Conservation (phyloP, 208 protist species). For the Acanthamoeba royreba region DNA sequence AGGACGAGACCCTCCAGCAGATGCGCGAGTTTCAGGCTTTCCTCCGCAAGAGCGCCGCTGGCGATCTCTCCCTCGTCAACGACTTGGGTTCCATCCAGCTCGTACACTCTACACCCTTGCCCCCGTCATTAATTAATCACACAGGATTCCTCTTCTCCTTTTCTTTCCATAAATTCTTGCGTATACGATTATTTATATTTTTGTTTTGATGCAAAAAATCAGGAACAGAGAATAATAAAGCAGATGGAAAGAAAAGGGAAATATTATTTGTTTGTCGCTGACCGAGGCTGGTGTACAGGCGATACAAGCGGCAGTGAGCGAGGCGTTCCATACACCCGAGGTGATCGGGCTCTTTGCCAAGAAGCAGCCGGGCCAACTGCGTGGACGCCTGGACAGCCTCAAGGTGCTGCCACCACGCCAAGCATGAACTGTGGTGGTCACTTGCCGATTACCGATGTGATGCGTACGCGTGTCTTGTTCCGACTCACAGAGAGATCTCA, state of each 20-base stretch:
- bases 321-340: constrained; percentile 83
- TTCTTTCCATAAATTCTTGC: not conserved
- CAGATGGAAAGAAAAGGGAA: no score
- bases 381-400: constrained; percentile 54
- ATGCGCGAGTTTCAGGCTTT: constrained; percentile 77
- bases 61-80: constrained; percentile 77
- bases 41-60: constrained; percentile 65
- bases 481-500: constrained; percentile 54
- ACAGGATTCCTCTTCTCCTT: not conserved
- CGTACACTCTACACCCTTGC: constrained; percentile 31
- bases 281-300: constrained; percentile 50
- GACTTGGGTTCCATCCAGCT: constrained; percentile 73
- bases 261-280: no score
- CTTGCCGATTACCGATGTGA: not conserved
- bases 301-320: constrained; percentile 76
- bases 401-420: constrained; percentile 1
- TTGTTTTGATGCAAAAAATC: no score
- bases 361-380: constrained; percentile 70
- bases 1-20: constrained; percentile 77
- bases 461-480: not conserved
- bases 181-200: no score
- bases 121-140: not conserved
- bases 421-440: not conserved
- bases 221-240: no score
- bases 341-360: constrained; percentile 83